Evolutionary conservation across 2,329 filamentous ascomycete species (phyloP).

Genomic region (Huntiella bhutanensis): DNA sequence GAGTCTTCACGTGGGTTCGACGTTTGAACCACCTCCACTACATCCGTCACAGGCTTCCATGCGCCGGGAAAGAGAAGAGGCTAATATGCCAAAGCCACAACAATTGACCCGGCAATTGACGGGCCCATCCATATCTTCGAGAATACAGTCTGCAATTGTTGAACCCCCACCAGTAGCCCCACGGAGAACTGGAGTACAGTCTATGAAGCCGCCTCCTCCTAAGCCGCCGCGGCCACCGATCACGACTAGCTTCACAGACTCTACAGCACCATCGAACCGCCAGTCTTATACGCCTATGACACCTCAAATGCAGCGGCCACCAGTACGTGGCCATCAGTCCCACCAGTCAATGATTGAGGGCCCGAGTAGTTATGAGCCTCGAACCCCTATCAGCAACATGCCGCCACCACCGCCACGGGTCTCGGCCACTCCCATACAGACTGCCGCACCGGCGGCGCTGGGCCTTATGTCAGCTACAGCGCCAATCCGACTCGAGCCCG

Average conservation of each 20-base stretch:
- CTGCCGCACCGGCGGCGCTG: conserved; percentile 10
- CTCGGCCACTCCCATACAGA: conserved; percentile 13
- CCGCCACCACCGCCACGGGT: conserved; percentile 7
- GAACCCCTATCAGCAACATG: not conserved
- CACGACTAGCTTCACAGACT: conserved; percentile 3
- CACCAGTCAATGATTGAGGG: conserved; percentile 10
- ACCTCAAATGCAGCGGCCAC: conserved; percentile 7
- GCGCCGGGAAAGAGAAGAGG: conserved; percentile 8
- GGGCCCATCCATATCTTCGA: conserved; percentile 6
- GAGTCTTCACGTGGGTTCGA: conserved; percentile 10
- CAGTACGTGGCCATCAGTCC: conserved; percentile 8
- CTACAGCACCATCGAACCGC: not conserved
- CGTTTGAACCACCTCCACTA: conserved; percentile 9
- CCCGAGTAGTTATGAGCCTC: conserved; percentile 3
- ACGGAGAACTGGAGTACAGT: conserved; percentile 4
- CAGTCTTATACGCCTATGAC: conserved; percentile 3
- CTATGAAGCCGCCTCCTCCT: conserved; percentile 8
- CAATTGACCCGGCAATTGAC: conserved; percentile 9
- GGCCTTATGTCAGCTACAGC: conserved; percentile 6
- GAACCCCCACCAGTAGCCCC: conserved; percentile 8
- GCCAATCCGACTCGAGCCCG: conserved; percentile 21
- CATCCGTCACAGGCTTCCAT: conserved; percentile 5
- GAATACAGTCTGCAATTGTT: conserved; percentile 2
- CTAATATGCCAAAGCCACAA: conserved; percentile 2
- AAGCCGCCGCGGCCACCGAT: conserved; percentile 6